A percentile compares a stretch with the other conserved stretches of the same genome.
Evolutionary conservation across 768 basidiomycete species (phyloP).

Genomic region (Leucosporidium scottii): DNA sequence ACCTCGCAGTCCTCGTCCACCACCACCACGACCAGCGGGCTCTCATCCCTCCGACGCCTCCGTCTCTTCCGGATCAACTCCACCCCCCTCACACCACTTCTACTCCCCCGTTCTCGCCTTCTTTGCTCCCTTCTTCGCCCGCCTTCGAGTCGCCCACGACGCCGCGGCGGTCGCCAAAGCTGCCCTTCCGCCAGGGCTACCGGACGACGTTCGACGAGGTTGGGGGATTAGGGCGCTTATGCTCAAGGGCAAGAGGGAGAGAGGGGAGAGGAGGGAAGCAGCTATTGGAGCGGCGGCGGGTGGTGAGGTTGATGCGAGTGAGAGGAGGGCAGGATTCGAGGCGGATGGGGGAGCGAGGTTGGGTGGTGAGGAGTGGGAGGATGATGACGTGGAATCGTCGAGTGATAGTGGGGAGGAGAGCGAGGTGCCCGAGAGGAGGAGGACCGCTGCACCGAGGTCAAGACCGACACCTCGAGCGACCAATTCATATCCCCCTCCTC

Average conservation of each 20-base stretch:
- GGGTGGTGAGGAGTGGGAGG: slow-evolving; percentile 4
- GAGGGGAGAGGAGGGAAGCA: slow-evolving; percentile 24
- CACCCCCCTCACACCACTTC: slow-evolving; percentile 6
- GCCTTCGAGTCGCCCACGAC: slow-evolving; percentile 22
- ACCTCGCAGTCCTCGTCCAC: neutral
- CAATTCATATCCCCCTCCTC: too few relatives aligned
- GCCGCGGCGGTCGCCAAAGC: slow-evolving; percentile 17
- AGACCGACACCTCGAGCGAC: too few relatives aligned
- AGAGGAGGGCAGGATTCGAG: slow-evolving; percentile 25
- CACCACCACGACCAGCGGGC: neutral
- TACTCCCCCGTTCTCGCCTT: slow-evolving; percentile 16
- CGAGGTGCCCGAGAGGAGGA: neutral
- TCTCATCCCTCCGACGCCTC: neutral
- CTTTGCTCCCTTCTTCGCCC: slow-evolving; percentile 18
- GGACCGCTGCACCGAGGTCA: too few relatives aligned
- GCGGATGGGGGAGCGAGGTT: slow-evolving; percentile 21
- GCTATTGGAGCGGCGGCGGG: slow-evolving; percentile 6
- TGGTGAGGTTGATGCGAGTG: slow-evolving; percentile 12
- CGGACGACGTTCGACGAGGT: slow-evolving; percentile 25
- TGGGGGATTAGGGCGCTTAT: slow-evolving; percentile 28
- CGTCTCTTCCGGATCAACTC: neutral
- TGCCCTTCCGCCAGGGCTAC: slow-evolving; percentile 20
- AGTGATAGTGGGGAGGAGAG: neutral
- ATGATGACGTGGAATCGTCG: neutral
- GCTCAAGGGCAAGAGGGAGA: slow-evolving; percentile 26